Conservation (phyloP, 148 eudicot genomes). For the Gaultheria prostrata region DNA sequence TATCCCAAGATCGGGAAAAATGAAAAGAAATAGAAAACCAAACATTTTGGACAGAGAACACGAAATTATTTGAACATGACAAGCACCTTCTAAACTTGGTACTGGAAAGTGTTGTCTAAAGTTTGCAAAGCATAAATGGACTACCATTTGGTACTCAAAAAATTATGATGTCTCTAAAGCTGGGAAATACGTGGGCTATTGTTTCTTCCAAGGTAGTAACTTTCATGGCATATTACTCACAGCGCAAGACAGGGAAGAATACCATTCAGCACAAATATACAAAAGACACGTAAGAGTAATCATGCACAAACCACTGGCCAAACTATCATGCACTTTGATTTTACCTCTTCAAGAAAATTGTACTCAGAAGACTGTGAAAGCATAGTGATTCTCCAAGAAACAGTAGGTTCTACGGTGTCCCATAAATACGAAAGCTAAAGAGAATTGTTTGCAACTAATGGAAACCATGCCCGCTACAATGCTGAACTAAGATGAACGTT, state of each 20-base stretch:
- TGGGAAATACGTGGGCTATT: neutral
- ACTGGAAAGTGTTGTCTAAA: neutral
- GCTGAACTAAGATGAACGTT: neutral
- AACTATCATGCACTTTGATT: neutral
- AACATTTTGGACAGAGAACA: neutral
- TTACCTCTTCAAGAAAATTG: neutral
- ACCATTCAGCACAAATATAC: neutral
- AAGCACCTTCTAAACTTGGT: neutral
- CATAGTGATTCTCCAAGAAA: neutral
- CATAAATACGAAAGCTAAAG: neutral
- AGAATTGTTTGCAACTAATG: neutral
- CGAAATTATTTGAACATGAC: neutral
- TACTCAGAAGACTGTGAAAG: neutral
- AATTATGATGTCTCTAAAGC: neutral
- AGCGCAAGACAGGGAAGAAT: neutral
- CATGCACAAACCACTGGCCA: neutral
- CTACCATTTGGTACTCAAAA: neutral
- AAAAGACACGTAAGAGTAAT: neutral
- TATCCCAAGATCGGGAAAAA: neutral
- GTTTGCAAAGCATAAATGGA: neutral
- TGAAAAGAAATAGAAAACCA: neutral
- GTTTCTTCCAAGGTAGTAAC: neutral
- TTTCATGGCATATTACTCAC: neutral
- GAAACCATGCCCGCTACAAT: neutral
- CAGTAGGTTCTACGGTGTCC: neutral